Evolutionary conservation across 441 rosid genomes (phyloP).

Genomic region (Brassica balearica): DNA sequence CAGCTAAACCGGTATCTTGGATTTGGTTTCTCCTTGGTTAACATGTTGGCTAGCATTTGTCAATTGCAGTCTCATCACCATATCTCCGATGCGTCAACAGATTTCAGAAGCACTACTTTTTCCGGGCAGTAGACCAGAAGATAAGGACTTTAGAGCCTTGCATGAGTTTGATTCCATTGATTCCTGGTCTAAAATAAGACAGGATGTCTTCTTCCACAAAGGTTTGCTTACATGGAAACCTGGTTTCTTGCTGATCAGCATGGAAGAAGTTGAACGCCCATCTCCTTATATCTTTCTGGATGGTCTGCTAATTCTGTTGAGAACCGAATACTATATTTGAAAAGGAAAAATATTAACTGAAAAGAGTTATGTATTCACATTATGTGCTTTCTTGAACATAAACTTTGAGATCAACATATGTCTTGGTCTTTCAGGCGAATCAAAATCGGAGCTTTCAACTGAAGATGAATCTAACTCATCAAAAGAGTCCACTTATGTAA

Average conservation of each 20-base stretch:
- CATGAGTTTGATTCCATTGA: neutral
- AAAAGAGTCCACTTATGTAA: neutral
- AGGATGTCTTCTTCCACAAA: neutral
- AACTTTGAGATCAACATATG: neutral
- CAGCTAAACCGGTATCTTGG: neutral
- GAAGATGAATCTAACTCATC: neutral
- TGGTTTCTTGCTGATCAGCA: neutral
- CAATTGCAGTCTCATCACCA: neutral
- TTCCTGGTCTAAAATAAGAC: neutral
- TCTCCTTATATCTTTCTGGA: neutral
- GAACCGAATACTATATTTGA: neutral
- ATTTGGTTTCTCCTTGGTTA: neutral
- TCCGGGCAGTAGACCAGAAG: neutral
- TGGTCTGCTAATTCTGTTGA: neutral
- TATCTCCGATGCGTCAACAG: neutral
- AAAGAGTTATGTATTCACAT: neutral
- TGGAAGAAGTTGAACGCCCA: neutral
- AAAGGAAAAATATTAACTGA: neutral
- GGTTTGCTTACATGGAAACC: constrained; percentile 40
- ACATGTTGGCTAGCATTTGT: neutral
- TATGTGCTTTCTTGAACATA: neutral
- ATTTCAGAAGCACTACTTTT: neutral
- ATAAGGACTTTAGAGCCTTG: neutral
- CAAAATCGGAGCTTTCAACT: neutral
- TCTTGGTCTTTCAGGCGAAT: neutral